A percentile compares a stretch with the other conserved stretches of the same genome.
Evolutionary conservation across 2,329 filamentous ascomycete genomes (phyloP).

Genomic region (Diaporthe caulivora): DNA sequence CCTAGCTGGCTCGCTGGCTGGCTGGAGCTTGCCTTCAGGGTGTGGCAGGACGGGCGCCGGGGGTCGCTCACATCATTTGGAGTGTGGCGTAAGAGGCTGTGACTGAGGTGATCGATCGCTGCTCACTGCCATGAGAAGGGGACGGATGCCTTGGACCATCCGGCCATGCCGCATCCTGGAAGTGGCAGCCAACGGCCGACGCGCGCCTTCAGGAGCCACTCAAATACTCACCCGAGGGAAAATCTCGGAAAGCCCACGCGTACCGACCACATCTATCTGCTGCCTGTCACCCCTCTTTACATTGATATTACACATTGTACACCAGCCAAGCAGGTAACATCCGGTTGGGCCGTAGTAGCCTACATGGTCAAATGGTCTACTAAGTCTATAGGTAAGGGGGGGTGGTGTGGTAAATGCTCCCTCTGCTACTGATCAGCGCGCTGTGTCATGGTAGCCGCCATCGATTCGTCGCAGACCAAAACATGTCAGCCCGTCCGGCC

Average conservation of each 20-base stretch:
- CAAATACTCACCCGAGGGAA: no score
- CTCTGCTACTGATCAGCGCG: constrained; percentile 27
- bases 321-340: constrained; percentile 17
- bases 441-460: background rate
- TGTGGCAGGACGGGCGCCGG: constrained; percentile 11
- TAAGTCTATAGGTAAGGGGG: background rate
- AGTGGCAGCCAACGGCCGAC: background rate
- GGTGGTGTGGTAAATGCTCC: background rate
- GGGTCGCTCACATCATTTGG: constrained; percentile 21
- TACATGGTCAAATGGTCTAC: no score
- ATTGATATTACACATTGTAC: no score
- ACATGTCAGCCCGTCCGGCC: background rate
- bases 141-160: background rate
- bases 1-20: background rate
- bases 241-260: background rate
- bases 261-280: background rate
- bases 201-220: background rate
- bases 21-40: background rate
- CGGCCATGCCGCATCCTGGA: background rate
- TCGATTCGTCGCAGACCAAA: constrained; percentile 34
- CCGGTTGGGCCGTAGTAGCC: constrained; percentile 8
- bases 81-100: constrained; percentile 22
- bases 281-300: background rate
- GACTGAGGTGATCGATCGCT: background rate
- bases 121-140: background rate